phyloP scores from a whole-genome alignment of 371 early-diverging fungal species.

The Apophysomyces trapeziformis region DNA sequence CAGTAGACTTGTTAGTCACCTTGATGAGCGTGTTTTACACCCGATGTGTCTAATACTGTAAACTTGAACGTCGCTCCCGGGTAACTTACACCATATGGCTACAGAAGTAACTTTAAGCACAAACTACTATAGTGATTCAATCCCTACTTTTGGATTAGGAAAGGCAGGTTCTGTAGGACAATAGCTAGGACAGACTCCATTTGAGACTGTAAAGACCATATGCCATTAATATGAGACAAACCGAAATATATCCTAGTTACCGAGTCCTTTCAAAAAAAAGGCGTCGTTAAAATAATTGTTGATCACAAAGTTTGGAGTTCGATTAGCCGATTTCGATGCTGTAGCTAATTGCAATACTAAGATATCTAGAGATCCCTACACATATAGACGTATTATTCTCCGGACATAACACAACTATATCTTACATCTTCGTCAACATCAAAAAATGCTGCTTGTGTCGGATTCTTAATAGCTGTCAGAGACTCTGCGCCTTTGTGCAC shows the following conservation, averaged over 20 bases:
- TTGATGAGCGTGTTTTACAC: constrained; percentile 77
- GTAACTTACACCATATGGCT: constrained; percentile 83
- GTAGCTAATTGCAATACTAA: constrained; percentile 55
- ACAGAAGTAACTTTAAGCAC: constrained; percentile 13
- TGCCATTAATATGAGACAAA: not conserved
- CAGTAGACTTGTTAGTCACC: constrained; percentile 28
- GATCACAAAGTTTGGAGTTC: constrained; percentile 57
- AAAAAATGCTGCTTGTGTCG: constrained; percentile 74
- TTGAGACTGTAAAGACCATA: constrained; percentile 52
- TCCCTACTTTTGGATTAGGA: constrained; percentile 30
- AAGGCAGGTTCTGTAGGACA: constrained; percentile 46
- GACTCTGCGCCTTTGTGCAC: constrained; percentile 65
- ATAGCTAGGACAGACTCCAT: constrained; percentile 74
- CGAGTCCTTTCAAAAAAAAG: constrained; percentile 88
- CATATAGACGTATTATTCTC: not conserved
- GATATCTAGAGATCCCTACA: constrained; percentile 85
- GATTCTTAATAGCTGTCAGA: constrained; percentile 50
- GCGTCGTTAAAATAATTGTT: constrained; percentile 94
- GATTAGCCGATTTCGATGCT: constrained; percentile 26
- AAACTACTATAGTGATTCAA: not conserved
- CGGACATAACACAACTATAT: not conserved
- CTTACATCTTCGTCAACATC: constrained; percentile 89
- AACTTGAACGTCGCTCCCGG: constrained; percentile 87
- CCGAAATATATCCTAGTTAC: constrained; percentile 28
- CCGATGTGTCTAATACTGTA: constrained; percentile 80